Conservation (phyloP, 768 basidiomycete species). For the Macrolepiota fuliginosa region DNA sequence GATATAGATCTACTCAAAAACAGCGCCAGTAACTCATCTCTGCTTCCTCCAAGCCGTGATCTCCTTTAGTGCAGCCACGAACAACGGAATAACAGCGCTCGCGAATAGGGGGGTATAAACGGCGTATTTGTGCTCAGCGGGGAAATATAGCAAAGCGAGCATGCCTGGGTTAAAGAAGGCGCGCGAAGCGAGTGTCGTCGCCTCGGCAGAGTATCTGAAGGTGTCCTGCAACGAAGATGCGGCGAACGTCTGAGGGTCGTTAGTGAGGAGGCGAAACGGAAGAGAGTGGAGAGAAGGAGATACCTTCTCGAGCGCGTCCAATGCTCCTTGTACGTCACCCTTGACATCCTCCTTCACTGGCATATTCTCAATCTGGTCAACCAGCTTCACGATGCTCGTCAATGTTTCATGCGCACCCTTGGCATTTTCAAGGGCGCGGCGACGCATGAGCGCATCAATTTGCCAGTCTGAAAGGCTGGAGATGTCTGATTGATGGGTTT, state of each 20-base stretch:
- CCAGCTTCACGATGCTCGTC: slow-evolving; percentile 77
- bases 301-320: slow-evolving; percentile 75
- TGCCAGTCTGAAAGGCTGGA: slow-evolving; percentile 67
- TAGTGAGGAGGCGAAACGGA: background rate
- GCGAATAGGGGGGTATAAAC: slow-evolving; percentile 96
- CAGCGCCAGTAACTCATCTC: background rate
- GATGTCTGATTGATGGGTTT: slow-evolving; percentile 19
- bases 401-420: slow-evolving; percentile 71
- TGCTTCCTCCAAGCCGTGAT: slow-evolving; percentile 57
- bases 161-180: slow-evolving; percentile 98
- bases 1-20: background rate
- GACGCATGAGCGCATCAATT: slow-evolving; percentile 72
- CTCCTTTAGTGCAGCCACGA: slow-evolving; percentile 75
- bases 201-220: slow-evolving; percentile 59
- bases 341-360: slow-evolving; percentile 79
- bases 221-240: slow-evolving; percentile 39
- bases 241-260: slow-evolving; percentile 36
- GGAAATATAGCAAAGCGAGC: slow-evolving; percentile 95
- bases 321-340: slow-evolving; percentile 65
- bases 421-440: slow-evolving; percentile 67
- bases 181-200: slow-evolving; percentile 65
- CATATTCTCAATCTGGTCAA: slow-evolving; percentile 88
- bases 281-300: slow-evolving; percentile 16
- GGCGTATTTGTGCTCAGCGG: slow-evolving; percentile 95
- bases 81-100: slow-evolving; percentile 79